Base-by-base conservation (phyloP, 2,329 filamentous ascomycete species). In the Clathrospora elynae region DNA sequence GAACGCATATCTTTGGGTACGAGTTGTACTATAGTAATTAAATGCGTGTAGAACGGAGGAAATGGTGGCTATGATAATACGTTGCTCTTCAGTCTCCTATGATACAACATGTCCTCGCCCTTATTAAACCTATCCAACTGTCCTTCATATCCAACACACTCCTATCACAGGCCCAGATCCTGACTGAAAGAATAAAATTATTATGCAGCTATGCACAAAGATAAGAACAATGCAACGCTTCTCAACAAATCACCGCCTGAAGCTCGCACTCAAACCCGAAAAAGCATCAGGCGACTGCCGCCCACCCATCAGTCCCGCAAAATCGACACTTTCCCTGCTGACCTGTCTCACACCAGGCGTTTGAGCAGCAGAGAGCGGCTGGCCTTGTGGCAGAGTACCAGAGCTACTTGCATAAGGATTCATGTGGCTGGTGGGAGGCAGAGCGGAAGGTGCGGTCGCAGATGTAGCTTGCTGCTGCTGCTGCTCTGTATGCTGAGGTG, bases 251-350 rank as follows among this genome's bases (percentile, higher is more conserved):
- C 35, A 70, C 31, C 65, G 53, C 43, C 66, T 51, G 42, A 66
- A 76, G 44, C 71, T 69, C 31, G 86, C 82, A 59, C 86, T 89
- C 51, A 91, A 73, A 35, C 85, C 87, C 2, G 87, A 83, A 76
- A 90, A 91, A 10, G 87, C 87, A 68, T 91, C 87, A 3, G 87
- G 87, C 57, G 86, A 90, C 62, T 90, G 87, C 28, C 87, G 75
- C 7, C 87, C 87, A 57, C 58, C 79, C 67, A 82, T 76, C 26
- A 86, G 80, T 53, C 83, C 77, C 41, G 76, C 81, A 48, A 78
- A 78, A 46, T 76, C 75, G 66, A 88, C 81, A 66, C 87, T 90
- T 62, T 90, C 87, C 34, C 86, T 79, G 59, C 86, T 90, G 11
- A 72, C 67, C 72, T 81, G 70, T 61, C 80, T 53, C 5, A 59